Percentiles rank a stretch among this genome's conserved stretches.
Evolutionary conservation across 2,329 filamentous ascomycete genomes (phyloP).

Genomic region (Calonectria fujianensis): DNA sequence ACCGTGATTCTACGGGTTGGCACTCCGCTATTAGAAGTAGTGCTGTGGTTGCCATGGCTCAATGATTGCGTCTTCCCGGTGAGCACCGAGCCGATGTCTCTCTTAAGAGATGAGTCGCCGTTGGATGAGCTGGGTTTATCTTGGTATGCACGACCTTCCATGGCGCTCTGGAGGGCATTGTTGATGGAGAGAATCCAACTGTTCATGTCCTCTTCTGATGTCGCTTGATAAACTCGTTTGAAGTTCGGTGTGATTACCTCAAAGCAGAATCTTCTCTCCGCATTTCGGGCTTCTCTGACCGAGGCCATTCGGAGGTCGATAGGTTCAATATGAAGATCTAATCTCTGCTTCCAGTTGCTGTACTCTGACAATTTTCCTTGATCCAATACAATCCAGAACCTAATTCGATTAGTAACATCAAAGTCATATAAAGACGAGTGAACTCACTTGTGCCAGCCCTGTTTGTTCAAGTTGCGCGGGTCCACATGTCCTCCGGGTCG

Average conservation of each 20-base stretch:
- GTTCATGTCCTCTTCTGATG: slow-evolving; percentile 98
- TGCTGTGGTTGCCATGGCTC: slow-evolving; percentile 72
- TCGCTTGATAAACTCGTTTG: slow-evolving; percentile 97
- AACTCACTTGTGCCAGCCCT: slow-evolving; percentile 97
- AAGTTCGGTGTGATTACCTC: slow-evolving; percentile 98
- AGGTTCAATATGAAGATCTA: slow-evolving; percentile 98
- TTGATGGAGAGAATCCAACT: slow-evolving; percentile 98
- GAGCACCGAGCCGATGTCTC: slow-evolving; percentile 93
- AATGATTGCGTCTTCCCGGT: slow-evolving; percentile 92
- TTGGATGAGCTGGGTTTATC: slow-evolving; percentile 68
- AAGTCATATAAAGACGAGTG: background rate
- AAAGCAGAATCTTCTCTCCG: slow-evolving; percentile 96
- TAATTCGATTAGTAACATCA: slow-evolving; percentile 61
- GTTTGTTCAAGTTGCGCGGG: slow-evolving; percentile 95
- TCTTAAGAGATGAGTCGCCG: slow-evolving; percentile 77
- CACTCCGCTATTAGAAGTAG: slow-evolving; percentile 68
- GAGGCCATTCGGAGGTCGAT: slow-evolving; percentile 98
- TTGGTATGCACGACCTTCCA: slow-evolving; percentile 84
- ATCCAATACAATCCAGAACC: slow-evolving; percentile 98
- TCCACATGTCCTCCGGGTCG: slow-evolving; percentile 95
- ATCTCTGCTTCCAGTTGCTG: slow-evolving; percentile 98
- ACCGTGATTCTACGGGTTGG: slow-evolving; percentile 93
- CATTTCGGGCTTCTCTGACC: slow-evolving; percentile 94
- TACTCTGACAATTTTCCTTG: slow-evolving; percentile 98
- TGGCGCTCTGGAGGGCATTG: slow-evolving; percentile 95